Base-by-base conservation (phyloP, 345 rosid species). In the Litchi chinensis region DNA sequence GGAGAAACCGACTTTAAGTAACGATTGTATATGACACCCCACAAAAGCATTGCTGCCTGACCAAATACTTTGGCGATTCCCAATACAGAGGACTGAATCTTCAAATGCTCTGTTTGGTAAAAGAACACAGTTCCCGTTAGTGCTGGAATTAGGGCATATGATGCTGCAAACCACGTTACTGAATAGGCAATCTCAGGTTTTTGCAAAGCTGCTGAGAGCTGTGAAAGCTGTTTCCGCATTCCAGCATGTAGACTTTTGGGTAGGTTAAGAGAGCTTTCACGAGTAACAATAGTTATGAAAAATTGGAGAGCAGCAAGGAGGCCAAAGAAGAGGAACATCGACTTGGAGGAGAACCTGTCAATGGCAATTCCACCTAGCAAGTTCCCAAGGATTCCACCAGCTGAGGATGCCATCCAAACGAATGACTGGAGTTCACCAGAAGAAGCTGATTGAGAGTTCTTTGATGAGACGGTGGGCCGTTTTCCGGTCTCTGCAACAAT, bases 91-190 rank as follows among this genome's bases (percentile, higher is more conserved):
- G 95, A 87, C 21, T 86, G 83, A 4, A 93, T 89, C 50, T 89
- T 85, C 71, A 92, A 73, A 79, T 85, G 21, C 70, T 91, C 86
- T 8, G 97, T 94, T 83, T 94, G 97, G 90, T 96, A 94, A 81
- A 90, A 96, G 89, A 94, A 95, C 97, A 94, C 91, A 65, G 98
- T 95, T 75, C 98, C 98, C 15, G 97, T 87, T 10, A 94, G 80
- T n/a, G 83, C 87, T 21, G 98, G 99, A 78, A 91, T 86, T 59
- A 90, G 24, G 3, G 97, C 94, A 46, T 85, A 89, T 2, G 99
- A 95, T 73, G 90, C 87, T 4, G 95, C 91, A 76, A 95, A 77
- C 98, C 98, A 95, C 5, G 87, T 78, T 44, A 95, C 82, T 10
- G 98, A 85, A 78, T 81, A 79, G 3, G 93, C 85, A 67, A 95